A percentile compares a stretch with the other conserved stretches of the same genome.
Conservation (phyloP, 345 rosid species). For the Aegle marmelos region DNA sequence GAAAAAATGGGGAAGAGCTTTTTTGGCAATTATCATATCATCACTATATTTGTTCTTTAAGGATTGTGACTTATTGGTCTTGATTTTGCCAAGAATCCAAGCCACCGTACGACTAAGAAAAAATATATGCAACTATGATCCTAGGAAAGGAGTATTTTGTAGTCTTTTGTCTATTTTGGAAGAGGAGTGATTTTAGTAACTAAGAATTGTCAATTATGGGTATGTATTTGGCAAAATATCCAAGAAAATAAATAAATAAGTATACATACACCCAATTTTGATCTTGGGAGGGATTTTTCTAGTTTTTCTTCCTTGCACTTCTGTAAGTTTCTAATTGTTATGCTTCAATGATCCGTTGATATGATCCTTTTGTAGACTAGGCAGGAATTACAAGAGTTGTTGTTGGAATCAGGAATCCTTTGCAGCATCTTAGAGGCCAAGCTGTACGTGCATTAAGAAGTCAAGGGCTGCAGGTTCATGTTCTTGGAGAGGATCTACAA, state of each 20-base stretch:
- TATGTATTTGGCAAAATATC: neutral
- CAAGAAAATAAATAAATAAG: too few relatives aligned
- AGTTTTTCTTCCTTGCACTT: neutral
- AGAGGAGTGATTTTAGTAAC: neutral
- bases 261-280: neutral
- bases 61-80: neutral
- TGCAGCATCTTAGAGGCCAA: constrained; percentile 83
- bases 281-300: neutral
- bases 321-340: neutral
- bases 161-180: neutral
- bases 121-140: neutral
- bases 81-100: neutral
- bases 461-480: constrained; percentile 80
- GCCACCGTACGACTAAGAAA: neutral
- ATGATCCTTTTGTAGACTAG: constrained; percentile 45
- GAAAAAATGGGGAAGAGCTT: neutral
- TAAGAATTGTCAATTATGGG: neutral
- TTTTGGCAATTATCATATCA: neutral
- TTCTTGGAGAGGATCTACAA: constrained; percentile 82
- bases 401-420: constrained; percentile 85
- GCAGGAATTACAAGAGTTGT: constrained; percentile 84
- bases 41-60: neutral
- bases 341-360: neutral
- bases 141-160: neutral
- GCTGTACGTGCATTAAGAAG: constrained; percentile 71